Evolutionary conservation across 257 asterid genomes (phyloP).

Genomic region (Vinca minor): DNA sequence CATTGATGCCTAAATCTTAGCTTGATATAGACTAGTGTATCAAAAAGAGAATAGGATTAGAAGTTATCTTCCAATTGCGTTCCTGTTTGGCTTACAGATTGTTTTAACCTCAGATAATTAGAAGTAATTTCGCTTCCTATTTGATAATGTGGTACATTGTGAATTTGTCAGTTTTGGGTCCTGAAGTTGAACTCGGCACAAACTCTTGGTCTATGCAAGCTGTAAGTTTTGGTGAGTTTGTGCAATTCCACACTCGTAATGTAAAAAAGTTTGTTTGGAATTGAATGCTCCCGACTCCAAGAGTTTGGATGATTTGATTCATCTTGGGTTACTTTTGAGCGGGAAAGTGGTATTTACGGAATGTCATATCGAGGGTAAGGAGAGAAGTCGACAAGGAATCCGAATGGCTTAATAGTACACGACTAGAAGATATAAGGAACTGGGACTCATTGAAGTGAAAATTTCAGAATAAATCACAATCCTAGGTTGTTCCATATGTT

Average conservation of each 20-base stretch:
- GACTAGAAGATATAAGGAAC: neutral
- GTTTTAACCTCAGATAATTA: neutral
- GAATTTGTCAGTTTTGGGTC: neutral
- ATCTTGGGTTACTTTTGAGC: too few species aligned
- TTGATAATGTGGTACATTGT: neutral
- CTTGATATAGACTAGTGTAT: too few species aligned
- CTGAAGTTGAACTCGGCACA: too few species aligned
- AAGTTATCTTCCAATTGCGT: neutral
- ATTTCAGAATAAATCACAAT: neutral
- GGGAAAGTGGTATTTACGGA: neutral
- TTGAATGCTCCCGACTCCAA: too few species aligned
- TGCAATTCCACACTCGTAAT: too few species aligned
- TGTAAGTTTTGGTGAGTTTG: too few species aligned
- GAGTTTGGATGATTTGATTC: too few species aligned
- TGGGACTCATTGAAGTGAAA: neutral
- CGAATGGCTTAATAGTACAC: neutral
- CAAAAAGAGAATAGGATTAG: neutral
- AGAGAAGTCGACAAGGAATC: neutral
- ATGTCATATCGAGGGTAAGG: too few species aligned
- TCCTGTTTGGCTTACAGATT: neutral
- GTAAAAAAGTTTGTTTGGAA: too few species aligned
- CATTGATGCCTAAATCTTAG: too few species aligned
- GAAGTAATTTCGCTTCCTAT: too few species aligned
- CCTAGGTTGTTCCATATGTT: neutral
- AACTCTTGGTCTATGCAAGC: too few species aligned